These are phyloP conservation scores for Yamadazyma dushanensis DNA, from an alignment of 1,139 yeast genomes.

Conservation along the genomic window DNA sequence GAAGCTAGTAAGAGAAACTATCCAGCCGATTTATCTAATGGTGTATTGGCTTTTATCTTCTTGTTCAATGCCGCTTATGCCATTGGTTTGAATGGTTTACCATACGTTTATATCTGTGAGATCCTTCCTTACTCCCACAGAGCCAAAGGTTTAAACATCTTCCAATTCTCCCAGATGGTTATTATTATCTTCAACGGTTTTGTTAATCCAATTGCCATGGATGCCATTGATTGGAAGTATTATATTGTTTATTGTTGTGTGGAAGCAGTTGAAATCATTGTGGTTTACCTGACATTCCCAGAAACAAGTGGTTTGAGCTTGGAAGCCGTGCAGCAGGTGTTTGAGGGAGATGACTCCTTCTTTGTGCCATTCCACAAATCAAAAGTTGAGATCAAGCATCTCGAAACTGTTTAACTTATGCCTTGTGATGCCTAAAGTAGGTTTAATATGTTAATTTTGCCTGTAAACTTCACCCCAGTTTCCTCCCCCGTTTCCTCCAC, in stretches of 20 bases:
- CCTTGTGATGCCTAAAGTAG: too few relatives aligned
- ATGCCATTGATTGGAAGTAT: slow-evolving; percentile 56
- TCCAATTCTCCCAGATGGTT: slow-evolving; percentile 26
- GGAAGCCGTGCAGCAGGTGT: slow-evolving; percentile 1
- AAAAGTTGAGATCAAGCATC: not conserved
- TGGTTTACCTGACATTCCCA: slow-evolving; percentile 43
- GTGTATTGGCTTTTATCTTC: slow-evolving; percentile 46
- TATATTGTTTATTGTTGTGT: slow-evolving; percentile 52
- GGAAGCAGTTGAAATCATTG: slow-evolving; percentile 32
- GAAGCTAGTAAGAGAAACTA: slow-evolving; percentile 33
- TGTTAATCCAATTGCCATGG: slow-evolving; percentile 61
- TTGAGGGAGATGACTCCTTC: slow-evolving; percentile 10
- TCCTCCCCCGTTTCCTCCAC: too few relatives aligned
- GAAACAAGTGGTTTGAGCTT: slow-evolving; percentile 34
- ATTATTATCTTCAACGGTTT: slow-evolving; percentile 31
- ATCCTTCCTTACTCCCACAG: slow-evolving; percentile 43
- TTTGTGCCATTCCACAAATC: not conserved
- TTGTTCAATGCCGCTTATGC: slow-evolving; percentile 35
- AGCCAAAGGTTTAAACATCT: slow-evolving; percentile 42
- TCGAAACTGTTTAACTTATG: not conserved
- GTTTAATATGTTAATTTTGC: too few relatives aligned
- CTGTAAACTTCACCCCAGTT: not conserved
- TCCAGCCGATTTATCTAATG: slow-evolving; percentile 30
- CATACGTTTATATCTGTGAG: slow-evolving; percentile 39
- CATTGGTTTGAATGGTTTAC: slow-evolving; percentile 40